These are phyloP conservation scores for Amanita fuliginea DNA, from an alignment of 768 basidiomycete genomes.

Conservation along the genomic window DNA sequence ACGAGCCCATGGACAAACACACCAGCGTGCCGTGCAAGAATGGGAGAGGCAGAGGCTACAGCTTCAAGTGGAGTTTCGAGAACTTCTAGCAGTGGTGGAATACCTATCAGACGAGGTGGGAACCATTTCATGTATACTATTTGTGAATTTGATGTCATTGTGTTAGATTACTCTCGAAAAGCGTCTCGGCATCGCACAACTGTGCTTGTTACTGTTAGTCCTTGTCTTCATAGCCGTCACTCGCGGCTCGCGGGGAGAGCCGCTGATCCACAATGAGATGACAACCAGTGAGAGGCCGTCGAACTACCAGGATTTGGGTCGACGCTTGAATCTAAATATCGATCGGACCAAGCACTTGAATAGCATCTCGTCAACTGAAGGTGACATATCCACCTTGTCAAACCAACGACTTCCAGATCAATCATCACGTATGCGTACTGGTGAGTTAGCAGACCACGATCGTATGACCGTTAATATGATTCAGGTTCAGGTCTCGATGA, in stretches of 20 bases:
- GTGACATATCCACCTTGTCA: not conserved
- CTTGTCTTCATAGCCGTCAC: slow-evolving; percentile 83
- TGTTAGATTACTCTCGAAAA: slow-evolving; percentile 76
- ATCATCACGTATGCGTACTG: slow-evolving; percentile 12
- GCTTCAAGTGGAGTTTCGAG: slow-evolving; percentile 60
- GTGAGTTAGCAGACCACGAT: slow-evolving; percentile 5
- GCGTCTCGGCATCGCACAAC: slow-evolving; percentile 78
- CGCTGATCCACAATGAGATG: not conserved
- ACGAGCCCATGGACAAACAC: slow-evolving; percentile 57
- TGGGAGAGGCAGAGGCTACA: slow-evolving; percentile 58
- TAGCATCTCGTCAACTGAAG: slow-evolving; percentile 14
- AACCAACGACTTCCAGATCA: slow-evolving; percentile 15
- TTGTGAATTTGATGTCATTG: not conserved
- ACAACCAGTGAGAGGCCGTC: slow-evolving; percentile 10
- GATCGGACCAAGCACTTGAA: slow-evolving; percentile 35
- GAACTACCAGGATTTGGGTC: slow-evolving; percentile 37
- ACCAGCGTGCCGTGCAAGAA: slow-evolving; percentile 52
- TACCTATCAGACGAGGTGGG: slow-evolving; percentile 72
- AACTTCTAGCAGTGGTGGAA: slow-evolving; percentile 60
- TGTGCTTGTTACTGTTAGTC: slow-evolving; percentile 73
- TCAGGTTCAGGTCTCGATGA: not conserved
- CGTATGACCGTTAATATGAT: not conserved
- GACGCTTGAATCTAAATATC: slow-evolving; percentile 43
- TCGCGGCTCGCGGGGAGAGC: slow-evolving; percentile 45
- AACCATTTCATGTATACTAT: not conserved